A percentile compares a stretch with the other conserved stretches of the same genome.
These are phyloP conservation scores for Tolypocladium amazonense DNA, from an alignment of 2,329 filamentous ascomycete species.

Conservation along the genomic window DNA sequence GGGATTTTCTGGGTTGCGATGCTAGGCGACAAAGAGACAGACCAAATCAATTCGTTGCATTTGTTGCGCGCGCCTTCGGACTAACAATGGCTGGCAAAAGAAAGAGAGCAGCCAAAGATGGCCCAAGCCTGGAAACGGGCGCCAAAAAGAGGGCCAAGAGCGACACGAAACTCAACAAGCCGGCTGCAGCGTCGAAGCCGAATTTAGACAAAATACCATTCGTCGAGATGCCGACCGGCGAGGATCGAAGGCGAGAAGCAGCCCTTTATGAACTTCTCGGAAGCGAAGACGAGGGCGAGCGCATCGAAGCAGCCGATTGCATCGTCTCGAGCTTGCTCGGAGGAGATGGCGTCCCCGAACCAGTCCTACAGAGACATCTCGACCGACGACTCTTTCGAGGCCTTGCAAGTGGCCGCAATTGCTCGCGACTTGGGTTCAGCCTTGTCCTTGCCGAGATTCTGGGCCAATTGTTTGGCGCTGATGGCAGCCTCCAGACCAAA, in stretches of 20 bases:
- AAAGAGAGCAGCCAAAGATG: slow-evolving; percentile 22
- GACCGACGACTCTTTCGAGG: slow-evolving; percentile 70
- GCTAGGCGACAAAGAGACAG: not conserved
- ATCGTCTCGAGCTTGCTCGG: slow-evolving; percentile 46
- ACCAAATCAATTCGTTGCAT: not conserved
- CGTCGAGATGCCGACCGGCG: slow-evolving; percentile 36
- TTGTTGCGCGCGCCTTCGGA: not conserved
- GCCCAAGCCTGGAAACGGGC: slow-evolving; percentile 13
- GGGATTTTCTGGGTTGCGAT: not conserved
- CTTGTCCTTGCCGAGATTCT: slow-evolving; percentile 77
- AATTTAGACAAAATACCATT: slow-evolving; percentile 31
- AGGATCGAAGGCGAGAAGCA: slow-evolving; percentile 48
- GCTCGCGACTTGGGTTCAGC: slow-evolving; percentile 79
- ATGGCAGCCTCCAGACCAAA: slow-evolving; percentile 30
- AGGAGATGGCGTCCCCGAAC: slow-evolving; percentile 37
- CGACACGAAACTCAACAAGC: slow-evolving; percentile 10
- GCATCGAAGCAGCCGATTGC: slow-evolving; percentile 47
- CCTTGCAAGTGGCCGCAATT: slow-evolving; percentile 81
- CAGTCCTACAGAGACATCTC: slow-evolving; percentile 46
- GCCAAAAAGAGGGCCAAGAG: slow-evolving; percentile 21
- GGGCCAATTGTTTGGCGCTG: slow-evolving; percentile 53
- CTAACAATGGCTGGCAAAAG: slow-evolving; percentile 22
- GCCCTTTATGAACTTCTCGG: slow-evolving; percentile 50
- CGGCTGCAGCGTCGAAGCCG: slow-evolving; percentile 12
- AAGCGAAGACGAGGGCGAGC: slow-evolving; percentile 45